A percentile compares a stretch with the other conserved stretches of the same genome.
Evolutionary conservation across 176 grass and related monocot species (phyloP).

Genomic region (Triticum timopheevii): DNA sequence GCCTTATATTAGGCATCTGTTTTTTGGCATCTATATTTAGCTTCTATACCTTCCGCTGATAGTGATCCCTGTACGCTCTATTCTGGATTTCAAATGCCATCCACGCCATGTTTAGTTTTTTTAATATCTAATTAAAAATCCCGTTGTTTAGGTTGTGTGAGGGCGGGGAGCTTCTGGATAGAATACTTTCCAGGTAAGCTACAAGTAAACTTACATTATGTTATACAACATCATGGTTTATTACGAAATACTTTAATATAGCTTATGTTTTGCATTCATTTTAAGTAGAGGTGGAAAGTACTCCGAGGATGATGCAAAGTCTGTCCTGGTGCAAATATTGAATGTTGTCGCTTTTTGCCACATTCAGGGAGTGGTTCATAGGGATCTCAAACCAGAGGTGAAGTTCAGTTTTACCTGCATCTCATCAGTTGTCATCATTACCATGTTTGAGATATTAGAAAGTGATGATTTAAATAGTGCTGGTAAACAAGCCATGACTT

Average conservation of each 20-base stretch:
- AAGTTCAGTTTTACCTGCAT: background rate
- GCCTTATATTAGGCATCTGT: background rate
- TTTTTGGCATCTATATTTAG: conserved; percentile 16
- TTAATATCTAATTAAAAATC: conserved; percentile 2
- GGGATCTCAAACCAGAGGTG: conserved; percentile 91
- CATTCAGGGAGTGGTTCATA: conserved; percentile 86
- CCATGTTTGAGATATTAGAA: background rate
- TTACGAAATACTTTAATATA: background rate
- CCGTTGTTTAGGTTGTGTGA: conserved; percentile 59
- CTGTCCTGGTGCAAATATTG: conserved; percentile 74
- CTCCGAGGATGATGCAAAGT: conserved; percentile 82
- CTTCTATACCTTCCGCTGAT: background rate
- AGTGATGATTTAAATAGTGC: background rate
- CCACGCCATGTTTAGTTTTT: background rate
- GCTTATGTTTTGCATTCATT: conserved; percentile 16
- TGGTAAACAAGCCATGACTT: conserved; percentile 15
- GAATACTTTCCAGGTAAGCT: conserved; percentile 79
- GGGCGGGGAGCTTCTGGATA: conserved; percentile 76
- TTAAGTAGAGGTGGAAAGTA: conserved; percentile 73
- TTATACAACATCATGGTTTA: conserved; percentile 9
- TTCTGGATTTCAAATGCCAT: conserved; percentile 14
- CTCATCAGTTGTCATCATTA: background rate
- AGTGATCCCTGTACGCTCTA: background rate
- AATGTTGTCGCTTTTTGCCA: conserved; percentile 80
- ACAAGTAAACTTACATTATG: conserved; percentile 10